Conservation (phyloP, 768 basidiomycete species). For the Psilocybe azurescens region DNA sequence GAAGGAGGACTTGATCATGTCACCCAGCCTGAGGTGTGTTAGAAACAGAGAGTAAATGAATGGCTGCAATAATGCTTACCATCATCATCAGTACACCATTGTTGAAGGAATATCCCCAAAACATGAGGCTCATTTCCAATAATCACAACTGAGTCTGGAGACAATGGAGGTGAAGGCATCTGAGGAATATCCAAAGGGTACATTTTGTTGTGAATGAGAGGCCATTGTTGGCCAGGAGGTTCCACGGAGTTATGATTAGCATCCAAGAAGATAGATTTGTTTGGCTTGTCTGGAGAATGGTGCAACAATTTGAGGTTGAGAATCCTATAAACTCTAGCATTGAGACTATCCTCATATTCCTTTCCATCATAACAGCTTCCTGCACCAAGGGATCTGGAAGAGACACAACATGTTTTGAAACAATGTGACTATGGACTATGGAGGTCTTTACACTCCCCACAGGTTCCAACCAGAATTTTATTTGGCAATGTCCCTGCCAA, state of each 20-base stretch:
- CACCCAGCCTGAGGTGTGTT: constrained; percentile 61
- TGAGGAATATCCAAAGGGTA: constrained; percentile 51
- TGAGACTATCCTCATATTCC: constrained; percentile 52
- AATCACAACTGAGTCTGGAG: constrained; percentile 71
- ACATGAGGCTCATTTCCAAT: constrained; percentile 57
- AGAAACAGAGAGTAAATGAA: constrained; percentile 3
- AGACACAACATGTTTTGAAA: constrained; percentile 52
- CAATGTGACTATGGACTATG: constrained; percentile 12
- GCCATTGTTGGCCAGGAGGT: constrained; percentile 2
- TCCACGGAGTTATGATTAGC: constrained; percentile 3
- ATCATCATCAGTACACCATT: constrained; percentile 33
- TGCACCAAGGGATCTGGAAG: constrained; percentile 50
- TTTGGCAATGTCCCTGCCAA: no score
- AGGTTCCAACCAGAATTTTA: no score
- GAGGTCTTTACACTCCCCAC: no score
- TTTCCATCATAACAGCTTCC: constrained; percentile 21
- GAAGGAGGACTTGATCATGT: constrained; percentile 81
- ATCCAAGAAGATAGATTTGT: constrained; percentile 9
- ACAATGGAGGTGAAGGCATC: constrained; percentile 73
- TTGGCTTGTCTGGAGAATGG: neutral
- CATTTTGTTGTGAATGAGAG: constrained; percentile 20
- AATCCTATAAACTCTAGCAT: constrained; percentile 44
- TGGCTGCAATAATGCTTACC: constrained; percentile 34
- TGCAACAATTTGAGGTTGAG: constrained; percentile 2
- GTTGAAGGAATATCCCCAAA: constrained; percentile 51